A percentile compares a stretch with the other conserved stretches of the same genome.
These are phyloP conservation scores for Monotropa hypopitys DNA, from an alignment of 179 eudicot species.

Conservation along the genomic window DNA sequence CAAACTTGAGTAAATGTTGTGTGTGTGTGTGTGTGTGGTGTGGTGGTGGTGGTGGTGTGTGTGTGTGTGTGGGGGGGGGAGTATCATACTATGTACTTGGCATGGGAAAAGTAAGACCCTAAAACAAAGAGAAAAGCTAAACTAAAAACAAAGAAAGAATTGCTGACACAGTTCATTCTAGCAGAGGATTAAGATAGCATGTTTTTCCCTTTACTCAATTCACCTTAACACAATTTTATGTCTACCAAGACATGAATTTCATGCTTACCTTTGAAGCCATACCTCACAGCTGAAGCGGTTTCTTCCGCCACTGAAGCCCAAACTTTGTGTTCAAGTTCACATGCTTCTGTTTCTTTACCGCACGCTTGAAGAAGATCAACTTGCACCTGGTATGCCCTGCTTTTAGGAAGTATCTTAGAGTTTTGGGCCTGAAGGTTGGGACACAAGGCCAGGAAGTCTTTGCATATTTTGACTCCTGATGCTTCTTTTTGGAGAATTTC, in stretches of 20 bases:
- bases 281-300: slow-evolving; percentile 93
- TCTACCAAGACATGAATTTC: background rate
- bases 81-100: background rate
- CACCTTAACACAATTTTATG: background rate
- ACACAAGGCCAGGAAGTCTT: slow-evolving; percentile 52
- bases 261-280: slow-evolving; percentile 68
- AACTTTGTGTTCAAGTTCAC: slow-evolving; percentile 56
- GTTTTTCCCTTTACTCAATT: background rate
- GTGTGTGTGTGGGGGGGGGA: background rate
- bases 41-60: too few species aligned
- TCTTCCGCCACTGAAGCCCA: slow-evolving; percentile 96
- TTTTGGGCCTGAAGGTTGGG: slow-evolving; percentile 50
- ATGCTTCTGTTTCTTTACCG: slow-evolving; percentile 38
- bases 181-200: background rate
- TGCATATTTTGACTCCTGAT: slow-evolving; percentile 59
- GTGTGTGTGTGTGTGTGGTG: too few species aligned
- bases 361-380: slow-evolving; percentile 79
- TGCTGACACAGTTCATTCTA: background rate
- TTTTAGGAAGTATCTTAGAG: slow-evolving; percentile 70
- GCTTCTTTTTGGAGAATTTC: slow-evolving; percentile 65
- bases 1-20: background rate
- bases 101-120: background rate
- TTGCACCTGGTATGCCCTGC: slow-evolving; percentile 84
- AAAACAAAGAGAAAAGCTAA: background rate
- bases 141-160: background rate